Percentiles rank a stretch among this genome's conserved stretches.
Conservation (phyloP, 163 green algal genomes). For the Chloromonas sp. region DNA sequence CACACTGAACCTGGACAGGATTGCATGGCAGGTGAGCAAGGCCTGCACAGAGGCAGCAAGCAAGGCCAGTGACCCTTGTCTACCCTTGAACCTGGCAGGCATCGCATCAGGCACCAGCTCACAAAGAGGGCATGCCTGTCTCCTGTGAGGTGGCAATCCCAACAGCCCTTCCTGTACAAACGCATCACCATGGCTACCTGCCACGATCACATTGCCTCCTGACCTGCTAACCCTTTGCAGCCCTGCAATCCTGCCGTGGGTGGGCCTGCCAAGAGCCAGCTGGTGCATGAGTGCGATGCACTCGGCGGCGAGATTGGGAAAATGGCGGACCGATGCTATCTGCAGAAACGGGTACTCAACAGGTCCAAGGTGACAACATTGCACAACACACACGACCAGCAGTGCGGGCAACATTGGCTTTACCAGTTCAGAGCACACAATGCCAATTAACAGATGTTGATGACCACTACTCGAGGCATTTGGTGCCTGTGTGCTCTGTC, state of each 20-base stretch:
- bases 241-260: constrained; percentile 96
- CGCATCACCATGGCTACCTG: not conserved
- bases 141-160: too few relatives aligned
- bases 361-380: constrained; percentile 57
- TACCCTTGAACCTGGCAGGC: too few relatives aligned
- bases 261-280: constrained; percentile 92
- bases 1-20: constrained; percentile 90
- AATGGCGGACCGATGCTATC: constrained; percentile 86
- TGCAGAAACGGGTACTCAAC: constrained; percentile 95
- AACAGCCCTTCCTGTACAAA: not conserved
- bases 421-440: too few relatives aligned
- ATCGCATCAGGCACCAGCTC: too few relatives aligned
- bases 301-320: constrained; percentile 92
- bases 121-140: too few relatives aligned
- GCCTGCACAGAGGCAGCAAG: not conserved
- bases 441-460: too few relatives aligned
- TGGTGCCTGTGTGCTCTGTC: too few relatives aligned
- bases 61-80: too few relatives aligned
- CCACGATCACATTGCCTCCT: too few relatives aligned
- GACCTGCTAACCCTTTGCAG: constrained; percentile 39
- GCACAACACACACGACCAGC: not conserved
- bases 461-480: too few relatives aligned
- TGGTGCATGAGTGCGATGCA: constrained; percentile 96
- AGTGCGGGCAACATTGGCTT: not conserved
- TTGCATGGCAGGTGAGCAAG: constrained; percentile 79